phyloP scores from a whole-genome alignment of 345 rosid genomes.

The Bruguiera sexangula region DNA sequence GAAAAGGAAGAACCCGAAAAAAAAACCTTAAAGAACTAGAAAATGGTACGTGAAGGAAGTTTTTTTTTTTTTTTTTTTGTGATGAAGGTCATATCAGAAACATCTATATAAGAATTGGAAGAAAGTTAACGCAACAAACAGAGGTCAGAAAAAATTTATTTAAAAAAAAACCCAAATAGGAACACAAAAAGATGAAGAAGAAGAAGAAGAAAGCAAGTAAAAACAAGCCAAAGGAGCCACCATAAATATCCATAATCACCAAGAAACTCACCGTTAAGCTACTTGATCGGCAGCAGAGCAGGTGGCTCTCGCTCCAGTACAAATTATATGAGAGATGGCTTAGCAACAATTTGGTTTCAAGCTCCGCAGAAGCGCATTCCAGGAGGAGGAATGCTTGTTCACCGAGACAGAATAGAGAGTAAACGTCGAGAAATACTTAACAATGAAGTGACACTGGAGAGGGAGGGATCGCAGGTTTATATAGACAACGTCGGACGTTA shows the following conservation, averaged over 20 bases:
- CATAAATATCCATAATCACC: not conserved
- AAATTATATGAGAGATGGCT: not conserved
- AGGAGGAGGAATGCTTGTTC: constrained; percentile 23
- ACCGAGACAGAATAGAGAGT: not conserved
- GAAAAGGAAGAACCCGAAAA: no score
- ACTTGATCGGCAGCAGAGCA: not conserved
- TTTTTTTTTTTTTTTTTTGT: no score
- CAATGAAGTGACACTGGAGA: fast-evolving
- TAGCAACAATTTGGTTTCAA: not conserved
- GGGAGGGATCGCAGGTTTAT: not conserved
- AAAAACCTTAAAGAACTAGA: no score
- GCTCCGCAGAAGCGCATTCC: constrained; percentile 39
- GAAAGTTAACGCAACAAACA: no score
- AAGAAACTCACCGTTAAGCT: constrained; percentile 7
- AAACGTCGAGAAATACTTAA: not conserved
- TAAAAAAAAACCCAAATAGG: no score
- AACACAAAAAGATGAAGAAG: no score
- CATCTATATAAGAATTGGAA: no score
- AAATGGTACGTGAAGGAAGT: no score
- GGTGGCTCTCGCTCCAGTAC: constrained; percentile 4
- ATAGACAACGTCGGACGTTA: constrained; percentile 10
- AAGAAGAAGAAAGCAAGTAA: not conserved
- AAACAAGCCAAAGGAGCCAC: no score
- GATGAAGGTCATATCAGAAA: no score
- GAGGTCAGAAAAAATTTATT: no score